These are phyloP conservation scores for Copromyces sp. DNA, from an alignment of 495 filamentous ascomycete genomes.

Conservation along the genomic window DNA sequence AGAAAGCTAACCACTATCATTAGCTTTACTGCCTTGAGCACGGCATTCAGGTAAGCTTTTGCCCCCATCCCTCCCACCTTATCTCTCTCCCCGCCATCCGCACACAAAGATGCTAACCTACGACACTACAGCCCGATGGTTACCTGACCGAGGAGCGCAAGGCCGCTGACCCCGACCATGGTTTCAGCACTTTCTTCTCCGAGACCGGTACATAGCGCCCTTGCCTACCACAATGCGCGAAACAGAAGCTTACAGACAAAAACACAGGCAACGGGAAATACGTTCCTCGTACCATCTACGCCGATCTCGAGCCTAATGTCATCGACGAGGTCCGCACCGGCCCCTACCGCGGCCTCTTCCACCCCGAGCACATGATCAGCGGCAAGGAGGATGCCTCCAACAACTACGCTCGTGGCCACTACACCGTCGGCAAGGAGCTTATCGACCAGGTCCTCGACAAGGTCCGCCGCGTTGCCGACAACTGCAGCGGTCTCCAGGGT, in stretches of 20 bases:
- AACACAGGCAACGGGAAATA: conserved; percentile 88
- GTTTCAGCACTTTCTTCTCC: conserved; percentile 99
- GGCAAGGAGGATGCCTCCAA: conserved; percentile 99
- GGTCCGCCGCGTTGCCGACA: conserved; percentile 90
- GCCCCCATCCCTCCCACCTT: conserved; percentile 28
- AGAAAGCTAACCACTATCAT: conserved; percentile 12
- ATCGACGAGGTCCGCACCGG: conserved; percentile 99
- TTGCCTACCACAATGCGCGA: not conserved
- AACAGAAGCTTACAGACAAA: conserved; percentile 3
- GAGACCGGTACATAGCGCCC: conserved; percentile 74
- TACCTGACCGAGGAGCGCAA: conserved; percentile 98
- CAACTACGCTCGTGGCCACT: conserved; percentile 98
- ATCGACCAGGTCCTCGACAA: conserved; percentile 95
- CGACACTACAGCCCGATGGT: conserved; percentile 71
- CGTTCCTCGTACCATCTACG: conserved; percentile 97
- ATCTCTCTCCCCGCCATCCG: not conserved
- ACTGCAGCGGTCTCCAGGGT: conserved; percentile 93
- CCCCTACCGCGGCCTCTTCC: conserved; percentile 90
- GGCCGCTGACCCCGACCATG: conserved; percentile 80
- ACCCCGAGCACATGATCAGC: conserved; percentile 98
- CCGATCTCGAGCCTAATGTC: conserved; percentile 98
- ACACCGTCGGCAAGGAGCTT: conserved; percentile 97
- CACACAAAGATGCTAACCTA: conserved; percentile 1
- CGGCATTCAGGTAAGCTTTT: conserved; percentile 76
- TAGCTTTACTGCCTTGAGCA: conserved; percentile 99